Percentiles rank a stretch among this genome's conserved stretches.
Evolutionary conservation across 2,329 filamentous ascomycete genomes (phyloP).

Genomic region (Sporothrix sp.): DNA sequence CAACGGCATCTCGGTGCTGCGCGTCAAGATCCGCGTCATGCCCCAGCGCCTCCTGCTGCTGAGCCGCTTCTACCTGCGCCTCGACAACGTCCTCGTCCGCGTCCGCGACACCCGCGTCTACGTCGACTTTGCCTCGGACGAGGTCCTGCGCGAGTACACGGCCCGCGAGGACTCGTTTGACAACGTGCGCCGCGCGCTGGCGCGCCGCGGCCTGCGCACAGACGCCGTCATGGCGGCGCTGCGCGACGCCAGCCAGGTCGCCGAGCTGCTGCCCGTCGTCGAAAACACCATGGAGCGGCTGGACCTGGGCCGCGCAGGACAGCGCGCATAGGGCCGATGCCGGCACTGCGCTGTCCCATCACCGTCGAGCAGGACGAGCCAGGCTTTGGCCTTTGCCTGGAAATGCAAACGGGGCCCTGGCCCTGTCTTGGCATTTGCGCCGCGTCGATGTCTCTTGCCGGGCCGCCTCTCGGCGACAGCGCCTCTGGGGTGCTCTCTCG

Average conservation of each 20-base stretch:
- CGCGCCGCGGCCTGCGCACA: conserved; percentile 39
- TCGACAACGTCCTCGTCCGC: conserved; percentile 81
- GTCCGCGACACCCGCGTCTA: conserved; percentile 87
- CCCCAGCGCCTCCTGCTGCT: conserved; percentile 77
- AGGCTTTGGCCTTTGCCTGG: no score
- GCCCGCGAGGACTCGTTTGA: conserved; percentile 77
- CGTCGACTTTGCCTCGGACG: conserved; percentile 70
- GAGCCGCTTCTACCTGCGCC: conserved; percentile 78
- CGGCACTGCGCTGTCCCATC: no score
- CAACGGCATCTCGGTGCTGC: conserved; percentile 86
- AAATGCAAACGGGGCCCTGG: no score
- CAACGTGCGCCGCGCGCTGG: conserved; percentile 51
- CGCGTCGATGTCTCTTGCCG: no score
- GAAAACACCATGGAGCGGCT: conserved; percentile 52
- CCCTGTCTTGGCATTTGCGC: no score
- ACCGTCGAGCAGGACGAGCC: no score
- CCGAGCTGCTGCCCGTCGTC: conserved; percentile 59
- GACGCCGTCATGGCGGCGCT: conserved; percentile 69
- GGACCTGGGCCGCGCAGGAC: conserved; percentile 12
- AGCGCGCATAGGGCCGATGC: no score
- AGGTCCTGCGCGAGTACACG: conserved; percentile 82
- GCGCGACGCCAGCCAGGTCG: conserved; percentile 69
- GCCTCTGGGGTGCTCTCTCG: no score
- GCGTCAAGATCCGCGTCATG: conserved; percentile 89
- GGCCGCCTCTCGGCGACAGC: no score